A percentile compares a stretch with the other conserved stretches of the same genome.
Evolutionary conservation across 176 grass and related monocot genomes (phyloP).

Genomic region (Ananas comosus): DNA sequence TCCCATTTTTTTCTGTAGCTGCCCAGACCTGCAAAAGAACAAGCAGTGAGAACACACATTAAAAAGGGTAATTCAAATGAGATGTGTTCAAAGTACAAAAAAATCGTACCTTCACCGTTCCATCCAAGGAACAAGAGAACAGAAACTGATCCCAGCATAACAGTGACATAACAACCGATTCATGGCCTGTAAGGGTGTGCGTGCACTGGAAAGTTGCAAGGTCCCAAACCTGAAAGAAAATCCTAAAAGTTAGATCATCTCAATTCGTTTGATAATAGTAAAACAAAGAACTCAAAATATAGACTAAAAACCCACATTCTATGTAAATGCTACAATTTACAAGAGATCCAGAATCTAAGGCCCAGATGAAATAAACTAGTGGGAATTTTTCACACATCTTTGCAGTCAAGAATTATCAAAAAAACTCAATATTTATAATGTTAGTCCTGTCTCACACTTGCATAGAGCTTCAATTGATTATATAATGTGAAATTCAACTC

Average conservation of each 20-base stretch:
- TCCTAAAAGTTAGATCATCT: neutral
- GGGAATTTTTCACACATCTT: too few relatives aligned
- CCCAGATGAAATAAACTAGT: too few relatives aligned
- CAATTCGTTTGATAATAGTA: too few relatives aligned
- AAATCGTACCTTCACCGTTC: slow-evolving; percentile 75
- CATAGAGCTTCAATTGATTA: too few relatives aligned
- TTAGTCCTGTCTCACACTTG: too few relatives aligned
- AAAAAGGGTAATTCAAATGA: slow-evolving; percentile 7
- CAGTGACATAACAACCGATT: slow-evolving; percentile 72
- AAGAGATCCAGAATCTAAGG: too few relatives aligned
- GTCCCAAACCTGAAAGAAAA: slow-evolving; percentile 84
- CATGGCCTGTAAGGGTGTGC: slow-evolving; percentile 84
- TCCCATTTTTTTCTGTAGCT: slow-evolving; percentile 51
- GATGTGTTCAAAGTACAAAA: slow-evolving; percentile 1
- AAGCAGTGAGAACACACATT: neutral
- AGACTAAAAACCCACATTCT: too few relatives aligned
- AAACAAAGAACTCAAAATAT: too few relatives aligned
- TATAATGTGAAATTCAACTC: too few relatives aligned
- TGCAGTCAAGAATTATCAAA: too few relatives aligned
- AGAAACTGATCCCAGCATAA: slow-evolving; percentile 97
- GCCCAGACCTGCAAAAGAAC: slow-evolving; percentile 57
- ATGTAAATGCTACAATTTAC: too few relatives aligned
- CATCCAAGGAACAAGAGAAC: slow-evolving; percentile 88
- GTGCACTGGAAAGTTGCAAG: slow-evolving; percentile 75
- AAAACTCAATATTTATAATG: too few relatives aligned